Base-by-base conservation (phyloP, 176 grass and related monocot species). In the Panicum miliaceum region DNA sequence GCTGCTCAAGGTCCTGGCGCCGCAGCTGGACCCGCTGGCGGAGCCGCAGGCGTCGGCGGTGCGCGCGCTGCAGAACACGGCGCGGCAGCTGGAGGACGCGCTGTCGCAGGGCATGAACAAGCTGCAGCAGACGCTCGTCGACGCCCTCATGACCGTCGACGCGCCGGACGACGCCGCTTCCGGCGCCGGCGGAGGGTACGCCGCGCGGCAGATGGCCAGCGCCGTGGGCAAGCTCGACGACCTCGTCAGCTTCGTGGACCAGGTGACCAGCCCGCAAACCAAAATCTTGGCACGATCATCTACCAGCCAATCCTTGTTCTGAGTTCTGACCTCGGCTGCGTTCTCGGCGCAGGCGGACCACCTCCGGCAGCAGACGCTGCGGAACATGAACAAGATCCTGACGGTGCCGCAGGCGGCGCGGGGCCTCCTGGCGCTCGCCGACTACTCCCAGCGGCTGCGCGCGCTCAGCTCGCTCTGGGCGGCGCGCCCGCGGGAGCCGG, bases 401-500 rank as follows among this genome's bases (percentile, higher is more conserved):
- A 84, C 88, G 68, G 35, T 19, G n/a, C 52, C 51, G 41, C 92
- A 94, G 86, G 88, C 92, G 20, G 95, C 92, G 13, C 61, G 60
- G 12, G 92, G 95, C 4, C 81, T 97, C 40, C 84, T 97, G 18
- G 90, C 89, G 18, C 82, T 97, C 63, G 88, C 88, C 2, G 95
- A 97, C 53, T 97, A 97, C 90, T 92, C 78, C 54, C 81, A 91
- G 35, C 86, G 95, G 0, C 92, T 97, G 22, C 90, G 88, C 12
- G 82, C 88, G 51, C 92, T 94, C 77, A 94, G 90, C 86, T 88
- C 88, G 16, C 84, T 94, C 68, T 97, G 95, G 90, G 90, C 86
- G 22, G 89, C 86, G 53, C 88, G 92, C 0, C 90, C 88, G 12
- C 70, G 75, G 12, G 92, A 97, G 70, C 79, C 86, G 5, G 86